Percentiles rank a stretch among this genome's conserved stretches.
phyloP scores from a whole-genome alignment of 805 yeast genomes.

The Brettanomyces custersianus region DNA sequence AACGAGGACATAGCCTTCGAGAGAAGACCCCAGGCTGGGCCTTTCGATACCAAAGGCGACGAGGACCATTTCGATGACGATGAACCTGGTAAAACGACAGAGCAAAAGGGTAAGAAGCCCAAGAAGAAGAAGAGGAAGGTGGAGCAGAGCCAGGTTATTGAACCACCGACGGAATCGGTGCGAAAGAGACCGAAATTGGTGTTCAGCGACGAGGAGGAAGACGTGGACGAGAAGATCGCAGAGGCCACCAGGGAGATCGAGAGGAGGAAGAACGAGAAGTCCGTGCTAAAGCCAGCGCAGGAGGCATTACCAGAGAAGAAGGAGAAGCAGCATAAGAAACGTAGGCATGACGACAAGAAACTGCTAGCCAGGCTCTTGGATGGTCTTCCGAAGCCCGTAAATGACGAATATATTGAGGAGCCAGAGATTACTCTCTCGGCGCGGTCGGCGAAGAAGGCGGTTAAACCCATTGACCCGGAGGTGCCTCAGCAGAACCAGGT shows the following conservation, averaged over 20 bases:
- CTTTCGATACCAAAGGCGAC: slow-evolving; percentile 46
- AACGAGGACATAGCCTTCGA: slow-evolving; percentile 80
- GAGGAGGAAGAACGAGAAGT: slow-evolving; percentile 4
- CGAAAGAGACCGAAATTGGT: slow-evolving; percentile 7
- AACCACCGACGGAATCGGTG: slow-evolving; percentile 6
- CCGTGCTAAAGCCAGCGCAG: slow-evolving; percentile 2
- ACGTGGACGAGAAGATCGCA: slow-evolving; percentile 4
- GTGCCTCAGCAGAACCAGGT: too few relatives aligned
- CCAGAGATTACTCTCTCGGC: too few relatives aligned
- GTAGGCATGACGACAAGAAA: slow-evolving; percentile 1
- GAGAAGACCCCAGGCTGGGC: slow-evolving; percentile 55
- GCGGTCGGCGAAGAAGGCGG: too few relatives aligned
- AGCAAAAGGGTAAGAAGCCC: slow-evolving; percentile 33
- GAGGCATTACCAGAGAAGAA: neutral
- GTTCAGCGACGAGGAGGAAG: slow-evolving; percentile 5
- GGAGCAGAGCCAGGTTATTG: slow-evolving; percentile 7
- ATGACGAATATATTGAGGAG: too few relatives aligned
- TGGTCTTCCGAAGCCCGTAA: slow-evolving; percentile 8
- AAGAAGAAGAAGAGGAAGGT: slow-evolving; percentile 20
- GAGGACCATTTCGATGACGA: slow-evolving; percentile 10
- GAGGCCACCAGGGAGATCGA: slow-evolving; percentile 4
- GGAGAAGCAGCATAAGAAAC: neutral
- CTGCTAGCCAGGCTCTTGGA: slow-evolving; percentile 4
- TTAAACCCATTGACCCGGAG: too few relatives aligned
- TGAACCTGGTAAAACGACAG: slow-evolving; percentile 36